A percentile compares a stretch with the other conserved stretches of the same genome.
phyloP scores from a whole-genome alignment of 2,329 filamentous ascomycete species.

The Phaeosphaeriaceae sp. region DNA sequence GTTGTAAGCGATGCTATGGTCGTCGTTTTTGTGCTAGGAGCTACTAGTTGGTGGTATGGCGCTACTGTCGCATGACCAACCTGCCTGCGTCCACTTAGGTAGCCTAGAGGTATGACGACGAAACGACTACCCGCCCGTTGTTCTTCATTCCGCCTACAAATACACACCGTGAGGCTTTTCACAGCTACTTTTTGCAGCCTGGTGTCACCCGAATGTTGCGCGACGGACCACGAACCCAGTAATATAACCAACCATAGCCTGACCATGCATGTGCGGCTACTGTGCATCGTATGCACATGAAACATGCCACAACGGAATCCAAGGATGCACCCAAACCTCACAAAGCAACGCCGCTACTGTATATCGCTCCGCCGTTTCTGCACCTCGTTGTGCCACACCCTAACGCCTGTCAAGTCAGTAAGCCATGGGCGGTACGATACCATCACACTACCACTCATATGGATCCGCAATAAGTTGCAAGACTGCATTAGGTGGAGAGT shows the following conservation, averaged over 20 bases:
- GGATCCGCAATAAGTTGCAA: too few relatives aligned
- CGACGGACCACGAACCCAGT: not conserved
- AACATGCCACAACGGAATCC: not conserved
- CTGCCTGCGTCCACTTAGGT: conserved; percentile 1
- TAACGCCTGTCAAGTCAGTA: too few relatives aligned
- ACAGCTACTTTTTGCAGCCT: not conserved
- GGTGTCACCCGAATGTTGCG: not conserved
- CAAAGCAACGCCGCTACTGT: not conserved
- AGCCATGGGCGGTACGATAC: too few relatives aligned
- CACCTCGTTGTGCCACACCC: too few relatives aligned
- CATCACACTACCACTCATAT: too few relatives aligned
- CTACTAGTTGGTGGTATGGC: conserved; percentile 58
- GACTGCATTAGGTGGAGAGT: too few relatives aligned
- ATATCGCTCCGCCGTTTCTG: not conserved
- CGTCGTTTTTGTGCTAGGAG: conserved; percentile 76
- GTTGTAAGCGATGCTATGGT: conserved; percentile 76
- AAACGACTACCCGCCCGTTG: not conserved
- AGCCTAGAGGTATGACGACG: conserved; percentile 12
- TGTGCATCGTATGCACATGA: not conserved
- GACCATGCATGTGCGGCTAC: not conserved
- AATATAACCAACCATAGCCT: not conserved
- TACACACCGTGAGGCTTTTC: not conserved
- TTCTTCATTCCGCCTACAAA: not conserved
- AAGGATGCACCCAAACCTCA: not conserved
- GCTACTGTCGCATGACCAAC: conserved; percentile 32